Base-by-base conservation (phyloP, 2,329 filamentous ascomycete genomes). In the Neofusicoccum ribis region DNA sequence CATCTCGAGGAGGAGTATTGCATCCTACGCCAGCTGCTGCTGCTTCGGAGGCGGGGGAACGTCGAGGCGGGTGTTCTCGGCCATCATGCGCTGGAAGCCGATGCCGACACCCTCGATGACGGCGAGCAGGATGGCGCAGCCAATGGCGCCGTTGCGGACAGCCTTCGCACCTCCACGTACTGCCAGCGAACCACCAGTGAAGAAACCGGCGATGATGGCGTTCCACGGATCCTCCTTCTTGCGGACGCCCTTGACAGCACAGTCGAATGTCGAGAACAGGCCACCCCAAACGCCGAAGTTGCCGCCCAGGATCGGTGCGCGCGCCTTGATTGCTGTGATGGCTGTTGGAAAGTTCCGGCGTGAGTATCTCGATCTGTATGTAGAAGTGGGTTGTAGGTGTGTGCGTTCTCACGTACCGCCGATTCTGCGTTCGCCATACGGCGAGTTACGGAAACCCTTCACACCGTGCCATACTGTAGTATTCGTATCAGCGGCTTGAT, bases 181-280 rank as follows among this genome's bases (percentile, higher is more conserved):
- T 60, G 95, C 95, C 39, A 99, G 85, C 36, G 94, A 88, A 71
- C 95, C 95, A 74, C 93, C 93, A 4, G 95, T 98, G 80, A 97
- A 94, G 85, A 97, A 97, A 63, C 95, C 95, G 47, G 94, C 95
- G 72, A 94, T 96, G 78, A 99, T 98, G 74, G 93, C 93, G 82
- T 98, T 98, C 83, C 93, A 98, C 14, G 95, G 93, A 78, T 98
- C 95, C 80, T 99, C 95, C 89, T 97, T 98, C 85, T 95, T 92
- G 70, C 93, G 69, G 37, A 84, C 83, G 65, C 94, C 94, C 85
- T 98, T 99, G 68, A 97, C 91, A 23, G 93, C 91, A 83, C 95
- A 99, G 82, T 99, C 95, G 75, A 94, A 98, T 68, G 92, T 96
- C 72, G 89, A 92, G 85, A 98, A 98, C 65, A 98, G 83, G 70